A percentile compares a stretch with the other conserved stretches of the same genome.
These are phyloP conservation scores for Metarhizium anisopliae DNA, from an alignment of 2,329 filamentous ascomycete species.

Conservation along the genomic window DNA sequence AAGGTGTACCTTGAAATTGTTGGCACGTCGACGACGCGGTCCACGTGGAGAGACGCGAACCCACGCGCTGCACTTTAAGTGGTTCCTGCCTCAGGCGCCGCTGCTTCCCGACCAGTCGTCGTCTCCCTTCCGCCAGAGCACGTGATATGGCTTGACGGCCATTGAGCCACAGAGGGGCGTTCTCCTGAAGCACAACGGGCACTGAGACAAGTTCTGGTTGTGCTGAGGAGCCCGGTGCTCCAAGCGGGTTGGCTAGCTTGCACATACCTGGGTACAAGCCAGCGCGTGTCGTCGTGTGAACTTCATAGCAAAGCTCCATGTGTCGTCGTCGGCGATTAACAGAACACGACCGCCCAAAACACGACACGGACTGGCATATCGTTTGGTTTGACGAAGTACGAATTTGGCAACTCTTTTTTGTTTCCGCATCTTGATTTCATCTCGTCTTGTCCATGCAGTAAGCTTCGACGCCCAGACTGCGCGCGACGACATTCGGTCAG, in stretches of 20 bases:
- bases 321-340: neutral
- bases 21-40: conserved; percentile 29
- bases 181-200: neutral
- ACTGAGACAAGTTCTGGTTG: neutral
- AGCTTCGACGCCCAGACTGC: neutral
- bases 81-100: conserved; percentile 24
- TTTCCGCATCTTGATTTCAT: neutral
- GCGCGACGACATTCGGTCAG: neutral
- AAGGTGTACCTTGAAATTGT: conserved; percentile 18
- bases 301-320: neutral
- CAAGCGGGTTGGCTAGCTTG: neutral
- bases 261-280: neutral
- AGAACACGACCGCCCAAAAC: neutral
- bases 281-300: neutral
- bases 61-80: conserved; percentile 30
- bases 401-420: neutral
- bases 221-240: too few species aligned
- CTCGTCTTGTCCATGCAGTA: neutral
- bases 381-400: neutral
- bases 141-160: conserved; percentile 17
- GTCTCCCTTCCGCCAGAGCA: conserved; percentile 10
- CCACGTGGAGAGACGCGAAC: conserved; percentile 23
- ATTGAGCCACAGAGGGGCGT: neutral
- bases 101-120: neutral
- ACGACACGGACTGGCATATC: neutral